Conservation (phyloP, 208 protist genomes). For the Leishmania arabica region DNA sequence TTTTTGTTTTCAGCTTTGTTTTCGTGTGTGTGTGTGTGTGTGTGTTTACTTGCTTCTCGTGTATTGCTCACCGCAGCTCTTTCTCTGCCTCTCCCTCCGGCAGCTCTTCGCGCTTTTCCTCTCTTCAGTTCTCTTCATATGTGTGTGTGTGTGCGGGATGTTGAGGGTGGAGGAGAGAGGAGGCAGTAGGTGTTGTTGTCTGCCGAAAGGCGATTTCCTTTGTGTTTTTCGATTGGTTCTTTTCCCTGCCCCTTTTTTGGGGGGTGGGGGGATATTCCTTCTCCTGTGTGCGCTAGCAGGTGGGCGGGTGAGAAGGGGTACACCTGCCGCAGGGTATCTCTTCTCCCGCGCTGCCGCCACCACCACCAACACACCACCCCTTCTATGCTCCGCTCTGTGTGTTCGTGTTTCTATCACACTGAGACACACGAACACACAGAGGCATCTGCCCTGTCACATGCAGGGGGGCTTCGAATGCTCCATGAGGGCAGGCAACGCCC, state of each 20-base stretch:
- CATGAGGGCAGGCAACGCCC: background rate
- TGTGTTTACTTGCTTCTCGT: background rate
- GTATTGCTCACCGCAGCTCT: background rate
- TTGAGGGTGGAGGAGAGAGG: no score
- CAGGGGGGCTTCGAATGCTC: no score
- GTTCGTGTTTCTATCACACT: background rate
- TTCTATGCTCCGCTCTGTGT: background rate
- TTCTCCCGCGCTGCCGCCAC: background rate
- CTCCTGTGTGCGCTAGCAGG: background rate
- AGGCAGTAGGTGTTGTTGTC: no score
- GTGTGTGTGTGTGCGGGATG: no score
- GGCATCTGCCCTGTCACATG: no score
- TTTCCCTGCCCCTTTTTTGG: background rate
- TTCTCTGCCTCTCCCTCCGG: background rate
- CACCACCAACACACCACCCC: background rate
- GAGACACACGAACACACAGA: no score
- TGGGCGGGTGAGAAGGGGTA: background rate
- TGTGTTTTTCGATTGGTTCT: no score
- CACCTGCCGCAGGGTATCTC: background rate
- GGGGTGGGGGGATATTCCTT: background rate
- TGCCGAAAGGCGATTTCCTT: background rate
- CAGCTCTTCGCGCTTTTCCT: background rate
- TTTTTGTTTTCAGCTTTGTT: no score
- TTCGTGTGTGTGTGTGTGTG: no score
- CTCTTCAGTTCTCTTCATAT: no score